phyloP scores from a whole-genome alignment of 352 stramenopile genomes.

The Pythium vanterpoolii region DNA sequence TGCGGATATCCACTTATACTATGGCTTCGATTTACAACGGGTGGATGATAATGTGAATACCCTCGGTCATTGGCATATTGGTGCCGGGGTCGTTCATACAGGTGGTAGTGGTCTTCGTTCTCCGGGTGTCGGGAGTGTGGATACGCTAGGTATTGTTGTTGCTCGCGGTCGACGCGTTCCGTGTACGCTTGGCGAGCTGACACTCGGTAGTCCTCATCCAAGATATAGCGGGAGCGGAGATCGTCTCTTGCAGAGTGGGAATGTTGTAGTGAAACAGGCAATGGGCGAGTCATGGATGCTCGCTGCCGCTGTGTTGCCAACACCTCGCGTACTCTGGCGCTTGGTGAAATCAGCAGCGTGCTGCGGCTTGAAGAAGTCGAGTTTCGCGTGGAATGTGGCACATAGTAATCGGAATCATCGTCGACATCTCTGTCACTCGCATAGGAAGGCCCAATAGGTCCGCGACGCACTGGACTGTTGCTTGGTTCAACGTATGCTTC shows the following conservation, averaged over 20 bases:
- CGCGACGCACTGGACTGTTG: slow-evolving; percentile 24
- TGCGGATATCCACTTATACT: slow-evolving; percentile 11
- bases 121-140: background rate
- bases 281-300: slow-evolving; percentile 1
- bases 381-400: slow-evolving; percentile 21
- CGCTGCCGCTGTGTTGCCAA: slow-evolving; percentile 32
- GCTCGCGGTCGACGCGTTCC: slow-evolving; percentile 36
- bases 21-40: background rate
- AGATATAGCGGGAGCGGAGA: slow-evolving; percentile 16
- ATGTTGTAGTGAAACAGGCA: slow-evolving; percentile 6
- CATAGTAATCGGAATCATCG: slow-evolving; percentile 7
- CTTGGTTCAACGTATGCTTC: slow-evolving; percentile 18
- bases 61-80: slow-evolving; percentile 6
- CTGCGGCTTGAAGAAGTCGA: background rate
- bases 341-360: slow-evolving; percentile 40
- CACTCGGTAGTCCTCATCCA: slow-evolving; percentile 11
- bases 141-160: slow-evolving; percentile 11
- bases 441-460: slow-evolving; percentile 17
- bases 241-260: slow-evolving; percentile 40
- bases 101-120: slow-evolving; percentile 2
- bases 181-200: slow-evolving; percentile 29
- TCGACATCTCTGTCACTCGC: background rate
- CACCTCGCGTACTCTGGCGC: slow-evolving; percentile 50
- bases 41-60: slow-evolving; percentile 1
- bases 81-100: background rate